Conservation (phyloP, 768 basidiomycete species). For the Termitomyces sp. region DNA sequence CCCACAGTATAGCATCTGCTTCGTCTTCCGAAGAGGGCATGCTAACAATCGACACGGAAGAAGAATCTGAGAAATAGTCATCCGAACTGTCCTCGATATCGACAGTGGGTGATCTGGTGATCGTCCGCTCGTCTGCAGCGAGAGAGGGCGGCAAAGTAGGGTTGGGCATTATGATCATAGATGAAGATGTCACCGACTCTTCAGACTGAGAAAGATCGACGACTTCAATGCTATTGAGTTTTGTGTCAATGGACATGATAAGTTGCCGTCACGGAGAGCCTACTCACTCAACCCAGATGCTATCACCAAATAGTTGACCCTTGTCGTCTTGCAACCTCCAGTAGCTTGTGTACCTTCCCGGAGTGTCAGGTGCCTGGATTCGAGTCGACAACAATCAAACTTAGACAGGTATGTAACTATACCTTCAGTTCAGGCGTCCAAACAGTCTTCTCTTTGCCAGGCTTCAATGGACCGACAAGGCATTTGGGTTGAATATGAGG, state of each 20-base stretch:
- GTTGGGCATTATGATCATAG: conserved; percentile 62
- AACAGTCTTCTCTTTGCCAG: conserved; percentile 57
- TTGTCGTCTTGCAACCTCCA: conserved; percentile 64
- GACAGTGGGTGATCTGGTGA: conserved; percentile 14
- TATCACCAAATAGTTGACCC: conserved; percentile 62
- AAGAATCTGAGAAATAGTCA: conserved; percentile 36
- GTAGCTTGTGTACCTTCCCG: conserved; percentile 72
- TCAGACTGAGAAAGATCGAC: conserved; percentile 38
- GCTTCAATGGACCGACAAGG: conserved; percentile 47
- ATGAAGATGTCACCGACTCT: conserved; percentile 62
- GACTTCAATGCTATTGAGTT: conserved; percentile 54
- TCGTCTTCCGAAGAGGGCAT: conserved; percentile 52
- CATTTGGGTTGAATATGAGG: neutral
- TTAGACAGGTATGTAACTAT: conserved; percentile 8
- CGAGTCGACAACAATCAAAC: neutral
- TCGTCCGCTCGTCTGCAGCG: neutral
- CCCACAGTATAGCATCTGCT: conserved; percentile 50
- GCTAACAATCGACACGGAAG: conserved; percentile 57
- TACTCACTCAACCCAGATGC: conserved; percentile 76
- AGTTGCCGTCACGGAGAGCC: neutral
- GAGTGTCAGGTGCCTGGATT: conserved; percentile 60
- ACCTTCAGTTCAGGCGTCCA: conserved; percentile 76
- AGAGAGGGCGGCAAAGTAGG: conserved; percentile 16
- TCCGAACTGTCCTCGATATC: conserved; percentile 25
- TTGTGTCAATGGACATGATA: conserved; percentile 2